Percentiles rank a stretch among this genome's conserved stretches.
Conservation (phyloP, 73 alveolate species). For the Tetrahymena thermophila region DNA sequence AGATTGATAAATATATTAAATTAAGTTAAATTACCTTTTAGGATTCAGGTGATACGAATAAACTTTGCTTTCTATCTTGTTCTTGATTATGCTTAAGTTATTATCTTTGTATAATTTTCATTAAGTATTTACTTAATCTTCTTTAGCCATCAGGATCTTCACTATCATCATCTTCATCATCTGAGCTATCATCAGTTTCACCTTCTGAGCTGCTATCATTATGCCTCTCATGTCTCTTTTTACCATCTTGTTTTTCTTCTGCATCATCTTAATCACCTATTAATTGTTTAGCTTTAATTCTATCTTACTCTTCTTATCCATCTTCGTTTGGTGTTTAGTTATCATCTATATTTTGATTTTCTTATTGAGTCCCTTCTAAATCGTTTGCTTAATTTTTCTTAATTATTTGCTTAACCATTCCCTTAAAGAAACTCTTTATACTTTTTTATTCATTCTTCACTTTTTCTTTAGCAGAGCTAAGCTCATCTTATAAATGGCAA, state of each 20-base stretch:
- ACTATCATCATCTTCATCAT: neutral
- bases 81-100: neutral
- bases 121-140: neutral
- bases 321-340: neutral
- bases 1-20: too few species aligned
- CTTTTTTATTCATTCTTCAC: neutral
- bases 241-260: neutral
- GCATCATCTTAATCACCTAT: neutral
- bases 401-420: neutral
- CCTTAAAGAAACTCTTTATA: neutral
- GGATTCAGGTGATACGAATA: neutral
- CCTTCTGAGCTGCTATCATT: neutral
- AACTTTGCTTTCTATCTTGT: neutral
- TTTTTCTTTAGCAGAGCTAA: neutral
- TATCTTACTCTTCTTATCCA: neutral
- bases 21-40: neutral
- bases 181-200: neutral
- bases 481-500: neutral
- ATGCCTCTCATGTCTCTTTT: too few species aligned
- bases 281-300: neutral
- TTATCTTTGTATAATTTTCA: neutral
- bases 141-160: neutral
- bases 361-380: neutral
- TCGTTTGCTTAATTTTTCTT: neutral
- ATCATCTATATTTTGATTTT: neutral